These are phyloP conservation scores for Suhomyces pyralidae DNA, from an alignment of 805 yeast species.

Conservation along the genomic window DNA sequence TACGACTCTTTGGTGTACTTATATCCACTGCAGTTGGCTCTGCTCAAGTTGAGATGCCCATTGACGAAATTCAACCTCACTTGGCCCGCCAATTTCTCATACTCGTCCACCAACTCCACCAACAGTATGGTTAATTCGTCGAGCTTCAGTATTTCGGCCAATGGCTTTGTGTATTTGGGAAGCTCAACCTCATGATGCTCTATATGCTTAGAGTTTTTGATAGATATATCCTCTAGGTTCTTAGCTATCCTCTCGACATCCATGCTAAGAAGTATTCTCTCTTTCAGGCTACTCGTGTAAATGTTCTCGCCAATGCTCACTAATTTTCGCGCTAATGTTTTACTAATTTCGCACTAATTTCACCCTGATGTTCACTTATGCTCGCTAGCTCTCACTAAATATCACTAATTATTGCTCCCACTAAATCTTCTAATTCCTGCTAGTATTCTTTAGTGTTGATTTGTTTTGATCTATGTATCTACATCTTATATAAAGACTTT, in stretches of 20 bases:
- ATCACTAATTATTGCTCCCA: too few species aligned
- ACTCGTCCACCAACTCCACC: constrained; percentile 30
- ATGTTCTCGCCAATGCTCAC: background rate
- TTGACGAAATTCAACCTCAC: constrained; percentile 21
- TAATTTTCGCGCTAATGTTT: too few species aligned
- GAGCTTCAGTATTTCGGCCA: background rate
- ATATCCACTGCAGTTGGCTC: constrained; percentile 42
- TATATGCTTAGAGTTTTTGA: background rate
- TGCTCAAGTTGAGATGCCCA: constrained; percentile 41
- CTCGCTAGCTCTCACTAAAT: background rate
- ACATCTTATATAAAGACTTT: constrained; percentile 37
- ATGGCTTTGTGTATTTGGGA: background rate
- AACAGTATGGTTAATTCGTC: constrained; percentile 13
- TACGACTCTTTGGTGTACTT: constrained; percentile 40
- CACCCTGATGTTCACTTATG: background rate
- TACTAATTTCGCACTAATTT: too few species aligned
- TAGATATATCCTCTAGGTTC: constrained; percentile 10
- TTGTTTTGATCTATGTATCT: too few species aligned
- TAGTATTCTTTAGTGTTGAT: too few species aligned
- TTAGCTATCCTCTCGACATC: constrained; percentile 2
- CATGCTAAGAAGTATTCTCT: background rate
- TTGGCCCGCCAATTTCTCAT: constrained; percentile 24
- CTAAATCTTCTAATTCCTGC: too few species aligned
- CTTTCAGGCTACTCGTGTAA: too few species aligned
- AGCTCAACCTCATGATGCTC: background rate